These are phyloP conservation scores for Cutaneotrichosporon dermatis DNA, from an alignment of 1,284 basidiomycete species.

Conservation along the genomic window DNA sequence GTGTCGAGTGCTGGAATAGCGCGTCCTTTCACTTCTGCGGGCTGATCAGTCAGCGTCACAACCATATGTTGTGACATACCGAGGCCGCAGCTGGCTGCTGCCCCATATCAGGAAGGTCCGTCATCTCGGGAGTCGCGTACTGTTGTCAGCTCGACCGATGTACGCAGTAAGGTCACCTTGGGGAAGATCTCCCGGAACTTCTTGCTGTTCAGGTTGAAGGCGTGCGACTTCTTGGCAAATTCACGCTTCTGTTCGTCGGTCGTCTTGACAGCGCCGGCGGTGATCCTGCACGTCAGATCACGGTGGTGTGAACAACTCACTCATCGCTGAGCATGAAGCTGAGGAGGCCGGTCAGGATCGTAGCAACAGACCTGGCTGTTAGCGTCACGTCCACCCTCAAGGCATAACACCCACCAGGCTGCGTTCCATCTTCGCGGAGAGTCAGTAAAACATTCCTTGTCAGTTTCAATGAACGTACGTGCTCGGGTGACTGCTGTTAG, in stretches of 20 bases:
- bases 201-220: constrained; percentile 73
- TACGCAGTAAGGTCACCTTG: constrained; percentile 56
- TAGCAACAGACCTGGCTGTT: constrained; percentile 37
- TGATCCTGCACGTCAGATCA: constrained; percentile 56
- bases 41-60: constrained; percentile 11
- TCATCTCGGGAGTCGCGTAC: constrained; percentile 64
- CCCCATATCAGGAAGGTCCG: constrained; percentile 83
- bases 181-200: constrained; percentile 81
- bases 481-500: constrained; percentile 41
- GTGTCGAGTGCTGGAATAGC: constrained; percentile 1
- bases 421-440: constrained; percentile 43
- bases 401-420: constrained; percentile 29
- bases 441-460: neutral
- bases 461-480: constrained; percentile 28
- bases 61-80: constrained; percentile 4
- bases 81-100: constrained; percentile 15
- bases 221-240: constrained; percentile 74
- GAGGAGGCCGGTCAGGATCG: constrained; percentile 83
- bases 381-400: neutral
- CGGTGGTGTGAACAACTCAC: constrained; percentile 25
- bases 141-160: constrained; percentile 39
- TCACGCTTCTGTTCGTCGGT: constrained; percentile 71
- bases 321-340: constrained; percentile 96
- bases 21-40: constrained; percentile 8
- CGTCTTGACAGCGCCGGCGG: constrained; percentile 81